Base-by-base conservation (phyloP, 2,329 filamentous ascomycete genomes). In the Fusarium nanum region DNA sequence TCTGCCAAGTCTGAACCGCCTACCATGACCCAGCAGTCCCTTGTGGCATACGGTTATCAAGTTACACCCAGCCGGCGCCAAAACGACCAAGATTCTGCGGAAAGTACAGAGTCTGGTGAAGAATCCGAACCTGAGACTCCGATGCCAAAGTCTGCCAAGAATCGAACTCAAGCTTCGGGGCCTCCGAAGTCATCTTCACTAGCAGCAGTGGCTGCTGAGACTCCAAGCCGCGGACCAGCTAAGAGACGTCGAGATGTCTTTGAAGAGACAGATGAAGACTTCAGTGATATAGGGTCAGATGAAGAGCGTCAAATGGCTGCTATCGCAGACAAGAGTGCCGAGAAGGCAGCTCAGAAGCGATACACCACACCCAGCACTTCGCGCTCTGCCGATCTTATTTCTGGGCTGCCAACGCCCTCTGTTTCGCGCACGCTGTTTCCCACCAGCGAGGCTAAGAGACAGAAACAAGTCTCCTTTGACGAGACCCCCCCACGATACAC, bases 351-450 rank as follows among this genome's bases (percentile, higher is more conserved):
- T 34, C 56, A 65, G 46, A 42, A 42, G 44, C 45, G 40, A 44
- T 66, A 74, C 54, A 64, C 62, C 10, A 81, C 81, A 2, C 76
- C 79, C 2, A 62, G 65, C 4, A 69, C 67, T 23, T 56, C 64
- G 30, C 75, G 73, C 23, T 69, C 67, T 40, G 68, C 70, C n/a
- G 72, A 78, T 28, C 69, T 68, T 14, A 56, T 73, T 28, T 52
- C 55, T 27, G 70, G 76, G 46, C 60, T 79, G 28, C 73, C 77
- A 8, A 81, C 81, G 4, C 80, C 82, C 3, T 76, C 78, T 16
- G 76, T 81, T 13, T 73, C 79, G 7, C 78, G 80, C 37, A 81
- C 72, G 7, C 75, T 82, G 22, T 82, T 82, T 58, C 76, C 78
- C 5, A 47, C 59, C n/a, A 56, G 73, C 3, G 69, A 74, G 12